phyloP scores from a whole-genome alignment of 2,329 filamentous ascomycete species.

The Pestalotiopsis sp. region DNA sequence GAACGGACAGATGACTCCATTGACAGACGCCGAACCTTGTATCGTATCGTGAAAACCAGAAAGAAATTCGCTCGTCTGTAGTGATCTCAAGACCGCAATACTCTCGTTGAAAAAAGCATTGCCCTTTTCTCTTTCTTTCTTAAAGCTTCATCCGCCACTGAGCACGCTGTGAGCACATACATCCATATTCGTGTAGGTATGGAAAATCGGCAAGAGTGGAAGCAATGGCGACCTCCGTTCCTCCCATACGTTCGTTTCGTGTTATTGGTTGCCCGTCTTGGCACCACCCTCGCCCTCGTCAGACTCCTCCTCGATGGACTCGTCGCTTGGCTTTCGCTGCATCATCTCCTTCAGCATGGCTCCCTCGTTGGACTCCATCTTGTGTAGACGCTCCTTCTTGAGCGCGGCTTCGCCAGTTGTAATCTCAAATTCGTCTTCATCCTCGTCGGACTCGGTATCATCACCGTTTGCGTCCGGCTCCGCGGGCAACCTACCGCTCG shows the following conservation, averaged over 20 bases:
- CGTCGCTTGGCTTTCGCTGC: conserved; percentile 29
- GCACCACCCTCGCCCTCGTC: conserved; percentile 31
- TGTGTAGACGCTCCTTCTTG: conserved; percentile 39
- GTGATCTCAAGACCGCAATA: neutral
- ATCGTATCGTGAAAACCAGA: neutral
- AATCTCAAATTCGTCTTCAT: conserved; percentile 46
- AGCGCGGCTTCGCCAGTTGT: conserved; percentile 40
- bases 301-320: conserved; percentile 37
- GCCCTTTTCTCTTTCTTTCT: neutral
- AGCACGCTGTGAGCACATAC: neutral
- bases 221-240: too few relatives aligned
- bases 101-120: neutral
- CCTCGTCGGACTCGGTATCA: conserved; percentile 35
- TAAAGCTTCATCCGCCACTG: neutral
- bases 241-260: neutral
- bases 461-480: conserved; percentile 35
- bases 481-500: conserved; percentile 39
- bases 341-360: conserved; percentile 27
- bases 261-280: conserved; percentile 28
- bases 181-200: neutral
- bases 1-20: neutral
- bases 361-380: conserved; percentile 32
- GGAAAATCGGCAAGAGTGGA: neutral
- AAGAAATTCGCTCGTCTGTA: neutral
- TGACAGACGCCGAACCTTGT: neutral